These are phyloP conservation scores for Dissophora globulifera DNA, from an alignment of 192 early-diverging fungal genomes.

Conservation along the genomic window DNA sequence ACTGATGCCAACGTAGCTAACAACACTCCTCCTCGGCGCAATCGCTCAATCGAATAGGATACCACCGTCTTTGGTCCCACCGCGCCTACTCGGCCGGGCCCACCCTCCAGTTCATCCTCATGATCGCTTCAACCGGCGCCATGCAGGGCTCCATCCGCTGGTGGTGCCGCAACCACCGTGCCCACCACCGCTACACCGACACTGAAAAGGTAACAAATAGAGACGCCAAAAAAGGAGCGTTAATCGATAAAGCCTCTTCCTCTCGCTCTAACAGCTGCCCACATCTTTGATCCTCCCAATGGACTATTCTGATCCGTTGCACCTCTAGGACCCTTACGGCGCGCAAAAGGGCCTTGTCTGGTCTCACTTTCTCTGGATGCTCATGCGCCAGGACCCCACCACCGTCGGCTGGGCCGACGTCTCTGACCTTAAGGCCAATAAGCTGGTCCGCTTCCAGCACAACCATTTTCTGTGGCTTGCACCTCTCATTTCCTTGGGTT, in stretches of 20 bases:
- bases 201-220: conserved; percentile 35
- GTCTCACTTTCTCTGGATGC: conserved; percentile 87
- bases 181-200: conserved; percentile 78
- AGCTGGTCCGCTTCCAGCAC: conserved; percentile 81
- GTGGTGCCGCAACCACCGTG: conserved; percentile 86
- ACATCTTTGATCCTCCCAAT: no score
- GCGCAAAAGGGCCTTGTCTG: conserved; percentile 82
- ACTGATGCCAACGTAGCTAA: no score
- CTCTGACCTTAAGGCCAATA: conserved; percentile 79
- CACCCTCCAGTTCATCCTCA: conserved; percentile 67
- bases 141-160: conserved; percentile 84
- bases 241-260: no score
- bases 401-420: conserved; percentile 80
- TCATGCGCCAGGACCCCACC: conserved; percentile 72
- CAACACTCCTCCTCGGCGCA: no score
- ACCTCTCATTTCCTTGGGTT: conserved; percentile 71
- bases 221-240: no score
- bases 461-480: conserved; percentile 78
- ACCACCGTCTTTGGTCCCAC: conserved; percentile 86
- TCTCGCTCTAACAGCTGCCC: no score
- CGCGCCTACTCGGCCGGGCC: conserved; percentile 71
- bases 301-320: no score
- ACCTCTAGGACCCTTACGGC: conserved; percentile 81
- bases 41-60: no score
- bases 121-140: conserved; percentile 68